Evolutionary conservation across 2,329 filamentous ascomycete species (phyloP).

Genomic region (Stachybotrys chlorohalonatus): DNA sequence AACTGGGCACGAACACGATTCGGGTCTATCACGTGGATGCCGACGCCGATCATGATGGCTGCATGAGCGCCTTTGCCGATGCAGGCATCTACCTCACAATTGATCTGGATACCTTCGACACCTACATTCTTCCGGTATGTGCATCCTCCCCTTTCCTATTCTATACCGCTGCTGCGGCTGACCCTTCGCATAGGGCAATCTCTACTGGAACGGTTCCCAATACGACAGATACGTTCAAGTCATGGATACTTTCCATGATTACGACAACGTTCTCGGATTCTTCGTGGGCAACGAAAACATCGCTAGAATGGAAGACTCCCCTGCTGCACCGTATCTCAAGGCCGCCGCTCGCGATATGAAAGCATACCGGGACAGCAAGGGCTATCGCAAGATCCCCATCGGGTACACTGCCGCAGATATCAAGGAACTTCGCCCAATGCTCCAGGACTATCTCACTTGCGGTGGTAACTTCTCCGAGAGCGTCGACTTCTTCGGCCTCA

Average conservation of each 20-base stretch:
- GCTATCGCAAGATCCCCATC: slow-evolving; percentile 72
- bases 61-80: slow-evolving; percentile 72
- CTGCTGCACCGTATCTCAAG: slow-evolving; percentile 73
- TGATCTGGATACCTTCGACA: slow-evolving; percentile 69
- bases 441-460: slow-evolving; percentile 69
- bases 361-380: slow-evolving; percentile 64
- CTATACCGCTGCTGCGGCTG: background rate
- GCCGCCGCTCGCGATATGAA: slow-evolving; percentile 76
- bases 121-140: slow-evolving; percentile 56
- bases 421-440: slow-evolving; percentile 51
- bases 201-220: slow-evolving; percentile 67
- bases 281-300: slow-evolving; percentile 88
- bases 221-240: slow-evolving; percentile 59
- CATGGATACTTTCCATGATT: slow-evolving; percentile 68
- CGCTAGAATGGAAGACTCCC: slow-evolving; percentile 47
- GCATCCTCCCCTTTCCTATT: background rate
- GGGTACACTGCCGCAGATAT: slow-evolving; percentile 88
- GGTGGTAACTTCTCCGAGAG: slow-evolving; percentile 59
- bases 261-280: slow-evolving; percentile 73
- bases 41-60: slow-evolving; percentile 59
- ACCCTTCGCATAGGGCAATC: slow-evolving; percentile 33
- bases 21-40: slow-evolving; percentile 84
- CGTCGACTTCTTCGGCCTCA: slow-evolving; percentile 77
- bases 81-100: slow-evolving; percentile 78
- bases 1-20: slow-evolving; percentile 73